phyloP scores from a whole-genome alignment of 768 basidiomycete species.

The Boletus eberwhitei region DNA sequence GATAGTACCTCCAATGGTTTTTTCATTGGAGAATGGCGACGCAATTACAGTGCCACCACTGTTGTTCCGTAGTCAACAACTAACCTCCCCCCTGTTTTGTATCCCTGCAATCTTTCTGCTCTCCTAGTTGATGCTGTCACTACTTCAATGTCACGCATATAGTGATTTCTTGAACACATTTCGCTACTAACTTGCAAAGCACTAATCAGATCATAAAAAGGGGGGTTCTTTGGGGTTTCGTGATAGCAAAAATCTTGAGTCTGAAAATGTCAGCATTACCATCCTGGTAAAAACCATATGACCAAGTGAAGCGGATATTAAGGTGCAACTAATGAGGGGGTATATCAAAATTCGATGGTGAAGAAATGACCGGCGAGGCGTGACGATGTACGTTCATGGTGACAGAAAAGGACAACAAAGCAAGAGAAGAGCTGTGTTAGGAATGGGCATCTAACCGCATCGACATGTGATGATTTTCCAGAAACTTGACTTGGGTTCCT shows the following conservation, averaged over 20 bases:
- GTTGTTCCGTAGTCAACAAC: not conserved
- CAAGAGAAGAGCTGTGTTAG: conserved; percentile 13
- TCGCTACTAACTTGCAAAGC: conserved; percentile 29
- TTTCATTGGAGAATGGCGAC: not conserved
- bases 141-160: not conserved
- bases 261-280: conserved; percentile 27
- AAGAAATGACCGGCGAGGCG: conserved; percentile 35
- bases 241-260: conserved; percentile 25
- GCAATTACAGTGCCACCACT: not conserved
- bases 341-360: conserved; percentile 37
- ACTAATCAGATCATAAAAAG: conserved; percentile 30
- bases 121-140: not conserved
- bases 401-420: conserved; percentile 20
- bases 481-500: conserved; percentile 50
- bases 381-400: conserved; percentile 27
- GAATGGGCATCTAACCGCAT: conserved; percentile 49
- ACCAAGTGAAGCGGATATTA: conserved; percentile 36
- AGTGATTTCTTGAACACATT: conserved; percentile 14
- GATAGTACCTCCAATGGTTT: not conserved
- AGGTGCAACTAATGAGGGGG: conserved; percentile 32
- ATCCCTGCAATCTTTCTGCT: not conserved
- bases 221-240: conserved; percentile 18
- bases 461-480: conserved; percentile 75
- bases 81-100: not conserved
- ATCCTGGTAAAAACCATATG: conserved; percentile 32